Evolutionary conservation across 2,329 filamentous ascomycete genomes (phyloP), one percentile per base, ranked within the genome.

Genomic region (Gremmenia infestans): DNA sequence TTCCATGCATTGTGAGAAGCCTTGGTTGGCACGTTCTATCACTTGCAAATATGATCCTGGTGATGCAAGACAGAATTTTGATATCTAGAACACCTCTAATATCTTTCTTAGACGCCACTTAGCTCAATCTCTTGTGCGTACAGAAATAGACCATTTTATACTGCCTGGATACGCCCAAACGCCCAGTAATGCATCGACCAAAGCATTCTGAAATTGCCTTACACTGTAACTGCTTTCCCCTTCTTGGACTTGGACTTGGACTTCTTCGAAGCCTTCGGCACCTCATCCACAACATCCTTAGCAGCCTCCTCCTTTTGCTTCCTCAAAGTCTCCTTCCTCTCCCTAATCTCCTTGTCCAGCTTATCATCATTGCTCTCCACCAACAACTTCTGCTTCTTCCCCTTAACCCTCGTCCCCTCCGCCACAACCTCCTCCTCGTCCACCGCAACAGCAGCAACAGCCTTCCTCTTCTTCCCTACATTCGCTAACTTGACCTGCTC

Each of bases 381-480:
- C 57, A 63, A 45, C 47, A 57, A 45, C 58, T 70, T 67, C 49
- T 61, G 57, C 57, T 69, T 69, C 70, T 76, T 76, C 28, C 68
- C 59, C 67, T 74, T 76, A 2, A 66, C 60, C 57, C 71, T 70
- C 57, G 71, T 68, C 3, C 63, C 65, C 32, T 50, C 57, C 6
- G 59, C 28, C 28, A 32, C 28, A 32, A 32, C 54, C 39, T 62
- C 60, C 64, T 72, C 55, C 9, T 70, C 56, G 48, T 67, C 55
- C 2, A 65, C 59, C 56, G 19, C 19, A 3, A 70, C 69, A 4
- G 66, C 39, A 12, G 47, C 67, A 28, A 58, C 55, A 15, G 59
- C 52, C 67, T 76, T 78, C 62, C 73, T 70, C 72, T 78, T 78
- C 81, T 88, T 89, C 66, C 81, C 81, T 37, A 83, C 73, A 68